Evolutionary conservation across 2,329 filamentous ascomycete genomes (phyloP).

Genomic region (Paraphoma sp.): DNA sequence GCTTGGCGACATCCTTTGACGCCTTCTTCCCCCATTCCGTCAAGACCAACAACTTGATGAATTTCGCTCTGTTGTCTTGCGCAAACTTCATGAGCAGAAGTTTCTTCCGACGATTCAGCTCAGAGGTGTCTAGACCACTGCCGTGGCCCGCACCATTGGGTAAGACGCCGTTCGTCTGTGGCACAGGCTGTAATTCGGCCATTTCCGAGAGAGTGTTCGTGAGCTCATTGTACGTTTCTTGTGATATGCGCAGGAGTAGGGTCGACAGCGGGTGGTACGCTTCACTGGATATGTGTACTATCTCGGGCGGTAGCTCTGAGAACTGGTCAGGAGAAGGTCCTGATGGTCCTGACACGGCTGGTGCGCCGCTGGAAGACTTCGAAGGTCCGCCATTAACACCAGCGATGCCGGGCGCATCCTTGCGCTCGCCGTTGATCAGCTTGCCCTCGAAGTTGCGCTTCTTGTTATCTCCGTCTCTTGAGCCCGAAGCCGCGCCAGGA

Average conservation of each 20-base stretch:
- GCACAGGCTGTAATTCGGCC: conserved; percentile 68
- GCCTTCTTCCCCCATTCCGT: conserved; percentile 79
- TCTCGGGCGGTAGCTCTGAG: conserved; percentile 55
- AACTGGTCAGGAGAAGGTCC: conserved; percentile 24
- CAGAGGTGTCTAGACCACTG: conserved; percentile 37
- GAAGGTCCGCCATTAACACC: conserved; percentile 12
- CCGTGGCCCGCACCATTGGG: conserved; percentile 47
- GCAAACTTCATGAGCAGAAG: conserved; percentile 76
- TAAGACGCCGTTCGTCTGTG: conserved; percentile 57
- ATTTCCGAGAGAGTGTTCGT: conserved; percentile 73
- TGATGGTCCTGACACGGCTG: conserved; percentile 12
- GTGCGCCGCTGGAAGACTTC: neutral
- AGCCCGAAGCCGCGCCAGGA: conserved; percentile 40
- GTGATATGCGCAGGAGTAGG: conserved; percentile 78
- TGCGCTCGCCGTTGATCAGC: conserved; percentile 37
- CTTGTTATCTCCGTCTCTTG: conserved; percentile 37
- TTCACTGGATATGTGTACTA: conserved; percentile 73
- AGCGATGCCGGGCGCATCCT: conserved; percentile 17
- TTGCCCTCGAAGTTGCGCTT: conserved; percentile 40
- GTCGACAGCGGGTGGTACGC: conserved; percentile 76
- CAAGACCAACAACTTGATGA: conserved; percentile 91
- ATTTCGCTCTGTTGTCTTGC: conserved; percentile 80
- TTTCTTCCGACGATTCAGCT: conserved; percentile 67
- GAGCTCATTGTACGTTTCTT: conserved; percentile 82
- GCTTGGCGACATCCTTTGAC: conserved; percentile 75